These are phyloP conservation scores for Aspergillus awamori DNA, from an alignment of 2,329 filamentous ascomycete species.

Conservation along the genomic window DNA sequence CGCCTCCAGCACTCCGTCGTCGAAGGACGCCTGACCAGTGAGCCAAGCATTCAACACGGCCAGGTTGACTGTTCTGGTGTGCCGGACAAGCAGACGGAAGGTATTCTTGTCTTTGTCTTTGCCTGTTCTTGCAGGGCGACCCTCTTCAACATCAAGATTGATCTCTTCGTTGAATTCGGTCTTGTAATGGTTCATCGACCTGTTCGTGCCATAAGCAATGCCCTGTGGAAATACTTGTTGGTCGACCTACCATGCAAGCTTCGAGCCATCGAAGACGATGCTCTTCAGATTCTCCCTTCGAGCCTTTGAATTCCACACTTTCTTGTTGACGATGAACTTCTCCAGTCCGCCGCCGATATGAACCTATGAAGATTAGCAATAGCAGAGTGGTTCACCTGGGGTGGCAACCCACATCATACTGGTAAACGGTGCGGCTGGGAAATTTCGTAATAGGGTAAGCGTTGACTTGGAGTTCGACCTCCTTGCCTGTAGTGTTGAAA, in stretches of 20 bases:
- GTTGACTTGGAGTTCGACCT: constrained; percentile 66
- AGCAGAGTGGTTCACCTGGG: not conserved
- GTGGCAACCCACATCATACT: constrained; percentile 74
- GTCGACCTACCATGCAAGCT: constrained; percentile 74
- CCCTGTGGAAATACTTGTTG: constrained; percentile 36
- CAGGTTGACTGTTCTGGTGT: constrained; percentile 71
- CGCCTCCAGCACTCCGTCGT: constrained; percentile 71
- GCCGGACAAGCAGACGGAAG: constrained; percentile 65
- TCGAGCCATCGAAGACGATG: constrained; percentile 81
- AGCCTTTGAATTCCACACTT: constrained; percentile 70
- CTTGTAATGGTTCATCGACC: constrained; percentile 41
- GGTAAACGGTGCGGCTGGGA: constrained; percentile 66
- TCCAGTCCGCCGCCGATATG: constrained; percentile 64
- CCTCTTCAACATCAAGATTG: constrained; percentile 71
- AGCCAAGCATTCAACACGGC: constrained; percentile 68
- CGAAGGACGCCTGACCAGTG: constrained; percentile 60
- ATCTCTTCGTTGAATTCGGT: constrained; percentile 61
- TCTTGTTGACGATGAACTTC: constrained; percentile 68
- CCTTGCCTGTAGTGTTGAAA: constrained; percentile 62
- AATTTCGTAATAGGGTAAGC: constrained; percentile 69
- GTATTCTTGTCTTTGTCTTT: constrained; percentile 45
- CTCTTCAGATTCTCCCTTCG: constrained; percentile 61
- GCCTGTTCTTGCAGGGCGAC: constrained; percentile 38
- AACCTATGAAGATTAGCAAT: constrained; percentile 53
- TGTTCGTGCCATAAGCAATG: constrained; percentile 25